Conservation (phyloP, 768 basidiomycete species). For the Lyophyllum semitale region DNA sequence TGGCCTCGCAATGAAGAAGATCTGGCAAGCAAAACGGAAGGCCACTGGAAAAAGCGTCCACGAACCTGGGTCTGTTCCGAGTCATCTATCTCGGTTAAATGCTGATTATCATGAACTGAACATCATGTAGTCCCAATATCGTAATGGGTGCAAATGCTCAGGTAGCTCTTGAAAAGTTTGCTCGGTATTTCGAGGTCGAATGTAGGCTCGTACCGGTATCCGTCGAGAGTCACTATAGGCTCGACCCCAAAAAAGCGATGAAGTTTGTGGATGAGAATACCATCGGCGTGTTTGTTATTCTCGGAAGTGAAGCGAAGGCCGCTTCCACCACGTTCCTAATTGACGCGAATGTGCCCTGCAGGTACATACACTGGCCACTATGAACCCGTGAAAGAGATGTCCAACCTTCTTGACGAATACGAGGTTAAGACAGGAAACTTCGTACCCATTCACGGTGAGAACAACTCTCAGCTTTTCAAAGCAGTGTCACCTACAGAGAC, state of each 20-base stretch:
- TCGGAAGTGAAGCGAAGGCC: conserved; percentile 34
- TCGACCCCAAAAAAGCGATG: conserved; percentile 65
- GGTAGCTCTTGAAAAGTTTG: conserved; percentile 73
- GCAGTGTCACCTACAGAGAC: conserved; percentile 42
- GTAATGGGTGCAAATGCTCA: conserved; percentile 75
- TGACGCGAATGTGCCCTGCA: conserved; percentile 43
- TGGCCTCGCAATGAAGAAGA: conserved; percentile 74
- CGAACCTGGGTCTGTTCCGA: conserved; percentile 60
- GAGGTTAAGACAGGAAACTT: conserved; percentile 58
- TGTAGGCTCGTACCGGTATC: conserved; percentile 54
- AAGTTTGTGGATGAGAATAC: conserved; percentile 74
- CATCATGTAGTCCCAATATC: conserved; percentile 53
- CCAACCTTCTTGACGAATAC: conserved; percentile 67
- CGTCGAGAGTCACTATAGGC: conserved; percentile 51
- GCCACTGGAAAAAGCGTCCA: conserved; percentile 71
- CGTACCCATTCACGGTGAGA: conserved; percentile 72
- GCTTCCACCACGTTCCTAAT: conserved; percentile 37
- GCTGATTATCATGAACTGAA: not conserved
- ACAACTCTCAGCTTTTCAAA: conserved; percentile 34
- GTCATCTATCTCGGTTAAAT: not conserved
- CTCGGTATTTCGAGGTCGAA: conserved; percentile 73
- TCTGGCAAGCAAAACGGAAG: conserved; percentile 70
- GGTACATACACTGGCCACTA: conserved; percentile 68
- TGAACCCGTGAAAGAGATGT: conserved; percentile 87
- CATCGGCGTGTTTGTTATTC: conserved; percentile 65